phyloP scores from a whole-genome alignment of 1,284 basidiomycete genomes.

The Malassezia japonica region DNA sequence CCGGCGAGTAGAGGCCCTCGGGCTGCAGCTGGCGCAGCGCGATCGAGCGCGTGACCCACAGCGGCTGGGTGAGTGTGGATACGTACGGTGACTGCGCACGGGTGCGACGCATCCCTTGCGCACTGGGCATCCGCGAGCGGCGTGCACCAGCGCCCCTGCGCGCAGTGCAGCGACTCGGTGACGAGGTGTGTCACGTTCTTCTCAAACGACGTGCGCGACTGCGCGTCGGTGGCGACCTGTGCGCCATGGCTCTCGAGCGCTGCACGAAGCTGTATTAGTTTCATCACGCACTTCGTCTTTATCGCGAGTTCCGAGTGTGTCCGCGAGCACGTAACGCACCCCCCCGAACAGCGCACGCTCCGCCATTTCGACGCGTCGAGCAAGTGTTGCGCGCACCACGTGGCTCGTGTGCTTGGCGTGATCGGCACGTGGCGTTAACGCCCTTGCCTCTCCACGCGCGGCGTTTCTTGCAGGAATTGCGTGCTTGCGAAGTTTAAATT shows the following conservation, averaged over 20 bases:
- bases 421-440: too few relatives aligned
- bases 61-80: constrained; percentile 16
- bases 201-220: constrained; percentile 2
- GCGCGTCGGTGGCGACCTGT: not conserved
- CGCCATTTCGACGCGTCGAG: not conserved
- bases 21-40: constrained; percentile 24
- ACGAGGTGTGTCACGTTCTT: constrained; percentile 8
- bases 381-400: too few relatives aligned
- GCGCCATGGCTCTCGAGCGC: not conserved
- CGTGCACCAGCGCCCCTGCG: not conserved
- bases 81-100: constrained; percentile 14
- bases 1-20: constrained; percentile 60
- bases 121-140: not conserved
- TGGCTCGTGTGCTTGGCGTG: too few relatives aligned
- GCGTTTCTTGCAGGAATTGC: constrained; percentile 2
- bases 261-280: not conserved
- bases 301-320: not conserved
- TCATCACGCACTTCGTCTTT: not conserved
- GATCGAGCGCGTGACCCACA: constrained; percentile 29
- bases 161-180: constrained; percentile 7
- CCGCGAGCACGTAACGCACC: not conserved
- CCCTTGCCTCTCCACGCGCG: not conserved
- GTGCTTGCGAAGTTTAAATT: too few relatives aligned
- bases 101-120: not conserved
- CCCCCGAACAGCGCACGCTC: constrained; percentile 1